A percentile compares a stretch with the other conserved stretches of the same genome.
These are phyloP conservation scores for Micractinium sp. DNA, from an alignment of 139 green algal species.

Conservation along the genomic window DNA sequence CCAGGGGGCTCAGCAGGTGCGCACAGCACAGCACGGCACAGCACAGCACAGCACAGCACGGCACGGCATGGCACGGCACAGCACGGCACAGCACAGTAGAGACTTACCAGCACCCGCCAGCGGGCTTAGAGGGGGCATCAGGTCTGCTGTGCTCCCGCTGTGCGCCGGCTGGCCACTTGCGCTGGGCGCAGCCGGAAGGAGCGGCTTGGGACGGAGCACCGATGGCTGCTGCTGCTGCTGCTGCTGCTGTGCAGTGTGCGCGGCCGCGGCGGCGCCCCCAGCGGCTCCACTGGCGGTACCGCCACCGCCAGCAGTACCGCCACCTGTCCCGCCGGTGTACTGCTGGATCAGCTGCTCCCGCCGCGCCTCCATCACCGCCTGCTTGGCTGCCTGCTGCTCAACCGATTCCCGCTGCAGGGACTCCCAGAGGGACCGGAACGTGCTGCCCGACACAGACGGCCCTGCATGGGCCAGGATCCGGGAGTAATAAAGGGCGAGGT, in stretches of 20 bases:
- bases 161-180: neutral
- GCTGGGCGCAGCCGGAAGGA: neutral
- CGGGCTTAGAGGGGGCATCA: neutral
- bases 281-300: neutral
- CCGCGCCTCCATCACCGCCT: neutral
- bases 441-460: neutral
- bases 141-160: neutral
- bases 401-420: neutral
- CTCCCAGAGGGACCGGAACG: neutral
- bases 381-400: neutral
- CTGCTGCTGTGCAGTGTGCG: neutral
- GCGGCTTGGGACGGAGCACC: neutral
- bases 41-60: too few species aligned
- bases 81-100: too few species aligned
- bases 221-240: neutral
- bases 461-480: too few species aligned
- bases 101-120: neutral
- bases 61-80: too few species aligned
- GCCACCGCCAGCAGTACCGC: too few species aligned
- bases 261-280: neutral
- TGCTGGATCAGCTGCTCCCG: constrained; percentile 15
- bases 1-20: too few species aligned
- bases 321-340: neutral
- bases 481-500: too few species aligned
- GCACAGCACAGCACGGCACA: too few species aligned